Evolutionary conservation across 371 early-diverging fungal species (phyloP).

Genomic region (Mucor indicus): DNA sequence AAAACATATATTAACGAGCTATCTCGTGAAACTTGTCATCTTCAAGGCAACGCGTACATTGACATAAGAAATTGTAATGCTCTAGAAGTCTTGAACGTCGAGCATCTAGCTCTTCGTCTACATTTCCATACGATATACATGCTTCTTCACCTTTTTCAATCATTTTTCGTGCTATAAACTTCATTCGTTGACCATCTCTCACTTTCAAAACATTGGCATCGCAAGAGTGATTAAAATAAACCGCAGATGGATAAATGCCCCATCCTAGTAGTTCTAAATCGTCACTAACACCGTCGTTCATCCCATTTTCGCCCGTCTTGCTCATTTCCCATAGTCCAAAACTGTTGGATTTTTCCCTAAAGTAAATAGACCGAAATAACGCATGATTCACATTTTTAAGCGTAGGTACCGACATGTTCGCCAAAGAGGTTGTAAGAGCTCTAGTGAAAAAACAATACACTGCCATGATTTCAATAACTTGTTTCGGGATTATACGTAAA

Average conservation of each 20-base stretch:
- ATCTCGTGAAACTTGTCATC: no score
- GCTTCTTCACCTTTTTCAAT: slow-evolving; percentile 64
- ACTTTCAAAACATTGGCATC: slow-evolving; percentile 63
- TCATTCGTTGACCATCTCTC: slow-evolving; percentile 47
- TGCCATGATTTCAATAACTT: slow-evolving; percentile 21
- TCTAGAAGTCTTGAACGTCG: slow-evolving; percentile 51
- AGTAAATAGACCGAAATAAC: slow-evolving; percentile 54
- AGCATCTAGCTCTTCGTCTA: slow-evolving; percentile 31
- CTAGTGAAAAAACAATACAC: slow-evolving; percentile 20
- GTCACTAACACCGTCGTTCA: slow-evolving; percentile 22
- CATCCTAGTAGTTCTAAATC: slow-evolving; percentile 59
- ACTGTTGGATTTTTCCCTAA: slow-evolving; percentile 63
- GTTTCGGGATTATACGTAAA: slow-evolving; percentile 6
- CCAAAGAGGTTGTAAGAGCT: background rate
- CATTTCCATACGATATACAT: slow-evolving; percentile 68
- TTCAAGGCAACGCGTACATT: slow-evolving; percentile 61
- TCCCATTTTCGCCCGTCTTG: background rate
- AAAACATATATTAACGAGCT: no score
- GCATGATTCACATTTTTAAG: slow-evolving; percentile 15
- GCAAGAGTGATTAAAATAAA: slow-evolving; percentile 83
- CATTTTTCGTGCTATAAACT: slow-evolving; percentile 51
- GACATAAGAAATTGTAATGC: slow-evolving; percentile 68
- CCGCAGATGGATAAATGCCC: slow-evolving; percentile 68
- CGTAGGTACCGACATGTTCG: background rate
- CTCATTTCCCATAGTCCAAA: slow-evolving; percentile 61